Base-by-base conservation (phyloP, 208 protist species). In the Perkinsela sp. region DNA sequence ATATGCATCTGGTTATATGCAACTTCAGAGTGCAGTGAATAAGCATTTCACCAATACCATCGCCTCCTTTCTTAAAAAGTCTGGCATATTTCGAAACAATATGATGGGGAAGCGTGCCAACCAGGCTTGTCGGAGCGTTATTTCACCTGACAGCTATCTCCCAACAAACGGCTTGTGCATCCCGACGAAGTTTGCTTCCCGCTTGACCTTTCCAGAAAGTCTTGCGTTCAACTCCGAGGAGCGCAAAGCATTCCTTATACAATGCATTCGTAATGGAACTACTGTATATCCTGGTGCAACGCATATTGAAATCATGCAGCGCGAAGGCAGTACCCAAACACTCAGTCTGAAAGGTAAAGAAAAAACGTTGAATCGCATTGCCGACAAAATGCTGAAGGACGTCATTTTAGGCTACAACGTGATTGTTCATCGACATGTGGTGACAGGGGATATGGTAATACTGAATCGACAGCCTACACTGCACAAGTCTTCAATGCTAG, bases 61-160 rank as follows among this genome's bases (percentile, higher is more conserved):
- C 29, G 77, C 83, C 30, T 86, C 70, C 71, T 92, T 99, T 66
- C 96, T 98, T 66, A 97, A 97, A 77, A 99, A 99, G 81, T 78
- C 96, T 74, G 97, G 97, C 70, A 79, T 99, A 0, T 98, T 99
- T 78, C 88, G 97, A 76, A 97, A 93, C 84, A 87, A 99, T 83
- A 98, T 99, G 92, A 99, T 99, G 97, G 97, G 97, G 70, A 99
- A 99, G 77, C 88, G 97, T 72, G 96, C 99, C 32, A 99, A 99
- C 83, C 98, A 96, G 74, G 90, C 94, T 2, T 95, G 92, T 68
- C 89, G 95, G 66, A 92, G 79, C 68, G 97, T 99, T 72, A 99
- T 99, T 78, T 98, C 95, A 13, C 96, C 97, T 28, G 97, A 99
- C 82, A 92, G 87, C 69, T 83, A 92, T 31, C 76, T 99, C 30